Percentiles rank a stretch among this genome's conserved stretches.
Conservation (phyloP, 768 basidiomycete genomes). For the Agaricus sinodeliciosus region DNA sequence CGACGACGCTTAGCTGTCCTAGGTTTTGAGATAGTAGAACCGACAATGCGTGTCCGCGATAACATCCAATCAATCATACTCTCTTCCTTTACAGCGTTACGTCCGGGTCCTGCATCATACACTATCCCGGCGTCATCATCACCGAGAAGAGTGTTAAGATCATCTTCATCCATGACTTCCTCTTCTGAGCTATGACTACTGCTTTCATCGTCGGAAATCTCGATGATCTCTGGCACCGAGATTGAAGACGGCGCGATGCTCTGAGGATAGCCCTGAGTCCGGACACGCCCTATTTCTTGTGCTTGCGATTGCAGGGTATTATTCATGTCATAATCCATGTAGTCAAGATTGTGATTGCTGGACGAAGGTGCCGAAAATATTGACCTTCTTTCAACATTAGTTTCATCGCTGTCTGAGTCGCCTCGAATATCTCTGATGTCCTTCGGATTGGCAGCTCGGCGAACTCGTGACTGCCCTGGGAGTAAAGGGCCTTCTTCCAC, state of each 20-base stretch:
- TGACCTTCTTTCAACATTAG: slow-evolving; percentile 12
- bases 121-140: background rate
- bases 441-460: slow-evolving; percentile 24
- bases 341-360: slow-evolving; percentile 13
- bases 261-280: background rate
- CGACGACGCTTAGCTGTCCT: background rate
- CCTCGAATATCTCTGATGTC: slow-evolving; percentile 42
- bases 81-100: slow-evolving; percentile 29
- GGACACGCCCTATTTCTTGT: background rate
- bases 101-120: slow-evolving; percentile 3
- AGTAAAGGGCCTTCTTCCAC: slow-evolving; percentile 32
- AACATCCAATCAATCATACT: slow-evolving; percentile 71
- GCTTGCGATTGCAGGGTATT: background rate
- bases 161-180: slow-evolving; percentile 9
- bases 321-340: background rate
- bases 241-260: background rate
- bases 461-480: slow-evolving; percentile 46
- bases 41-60: slow-evolving; percentile 31
- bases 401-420: slow-evolving; percentile 49
- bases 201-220: background rate
- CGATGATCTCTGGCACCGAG: background rate
- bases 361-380: slow-evolving; percentile 10
- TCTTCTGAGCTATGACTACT: slow-evolving; percentile 8
- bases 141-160: slow-evolving; percentile 6
- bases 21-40: slow-evolving; percentile 7